Evolutionary conservation across 1,139 yeast genomes (phyloP), one percentile per base, ranked within the genome.

Genomic region (Nakaseomyces kungkrabaensis): DNA sequence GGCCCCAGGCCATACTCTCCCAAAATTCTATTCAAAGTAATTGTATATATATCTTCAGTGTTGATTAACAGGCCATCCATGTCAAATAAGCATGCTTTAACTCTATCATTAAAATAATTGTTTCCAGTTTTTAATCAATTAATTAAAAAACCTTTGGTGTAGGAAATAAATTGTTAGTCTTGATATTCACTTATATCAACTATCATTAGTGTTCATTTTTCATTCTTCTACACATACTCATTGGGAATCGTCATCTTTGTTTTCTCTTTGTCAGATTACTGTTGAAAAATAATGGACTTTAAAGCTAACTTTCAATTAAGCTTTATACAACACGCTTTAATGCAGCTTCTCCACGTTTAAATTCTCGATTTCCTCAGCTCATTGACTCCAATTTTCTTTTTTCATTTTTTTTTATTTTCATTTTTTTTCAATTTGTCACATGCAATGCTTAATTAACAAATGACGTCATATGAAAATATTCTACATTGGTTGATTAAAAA

Each of bases 1-100:
- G 85, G 82, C 0, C 89, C 89, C 58, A 82, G 85, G 34, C 85
- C 88, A 59, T 77, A 82, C 51, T 74, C 72, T 9, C 78, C 78
- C 42, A 92, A 74, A 5, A 88, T 67, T 50, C 78, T 81, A 46
- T 83, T 77, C 42, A 86, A 72, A 4, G 85, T 85, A 52, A 79
- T 79, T 0, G 98, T 90, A 66, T 92, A 92, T 51, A 89, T 74
- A 55, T 86, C 95, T 67, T 92, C 98, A 2, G 97, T 85, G 69
- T 90, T 87, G 62, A 92, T 77, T 55, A 92, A 72, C 31, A 95
- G 78, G 1, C 98, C 98, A 65, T 92, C 97, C 97, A 92, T 89
- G 72, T 92, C 92, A 68, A 90, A 90, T 51, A 90, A 83, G 74
- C 97, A 89, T 53, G 97, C 97, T 66, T 78, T 84, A 60, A 77